phyloP scores from a whole-genome alignment of 352 stramenopile species.

The Albugo candida region DNA sequence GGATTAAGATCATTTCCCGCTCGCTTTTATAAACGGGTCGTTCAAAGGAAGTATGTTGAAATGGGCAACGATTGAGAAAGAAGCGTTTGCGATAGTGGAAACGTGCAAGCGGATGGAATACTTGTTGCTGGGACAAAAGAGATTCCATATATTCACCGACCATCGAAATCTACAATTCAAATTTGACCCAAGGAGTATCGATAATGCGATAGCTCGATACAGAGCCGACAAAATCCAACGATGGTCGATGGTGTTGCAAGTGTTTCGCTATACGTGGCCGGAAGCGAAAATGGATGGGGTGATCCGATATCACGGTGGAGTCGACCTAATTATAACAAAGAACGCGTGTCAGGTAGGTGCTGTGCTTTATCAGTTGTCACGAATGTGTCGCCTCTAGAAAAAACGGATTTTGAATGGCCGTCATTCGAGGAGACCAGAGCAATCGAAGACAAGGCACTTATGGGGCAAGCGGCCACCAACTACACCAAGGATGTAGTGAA shows the following conservation, averaged over 20 bases:
- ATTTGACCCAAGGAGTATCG: constrained; percentile 6
- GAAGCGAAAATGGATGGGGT: constrained; percentile 13
- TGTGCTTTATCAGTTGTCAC: neutral
- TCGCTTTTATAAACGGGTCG: constrained; percentile 8
- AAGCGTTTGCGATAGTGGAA: constrained; percentile 11
- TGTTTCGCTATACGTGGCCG: constrained; percentile 11
- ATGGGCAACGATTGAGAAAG: constrained; percentile 11
- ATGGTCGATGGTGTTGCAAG: constrained; percentile 8
- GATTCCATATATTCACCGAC: constrained; percentile 11
- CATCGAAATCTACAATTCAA: constrained; percentile 12
- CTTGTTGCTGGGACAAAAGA: constrained; percentile 1
- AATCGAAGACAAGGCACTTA: neutral
- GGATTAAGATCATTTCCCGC: constrained; percentile 1
- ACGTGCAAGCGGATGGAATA: constrained; percentile 10
- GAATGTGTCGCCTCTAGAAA: constrained; percentile 2
- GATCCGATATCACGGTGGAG: constrained; percentile 15
- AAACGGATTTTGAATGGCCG: constrained; percentile 7
- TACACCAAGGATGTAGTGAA: neutral
- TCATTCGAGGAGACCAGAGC: constrained; percentile 2
- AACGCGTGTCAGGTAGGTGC: neutral
- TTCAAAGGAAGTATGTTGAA: constrained; percentile 2
- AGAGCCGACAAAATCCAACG: constrained; percentile 14
- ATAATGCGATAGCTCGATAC: constrained; percentile 5
- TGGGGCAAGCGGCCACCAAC: neutral
- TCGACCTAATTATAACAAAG: neutral